A percentile compares a stretch with the other conserved stretches of the same genome.
phyloP scores from a whole-genome alignment of 169 alveolate species.

The Hepatocystis sp. region DNA sequence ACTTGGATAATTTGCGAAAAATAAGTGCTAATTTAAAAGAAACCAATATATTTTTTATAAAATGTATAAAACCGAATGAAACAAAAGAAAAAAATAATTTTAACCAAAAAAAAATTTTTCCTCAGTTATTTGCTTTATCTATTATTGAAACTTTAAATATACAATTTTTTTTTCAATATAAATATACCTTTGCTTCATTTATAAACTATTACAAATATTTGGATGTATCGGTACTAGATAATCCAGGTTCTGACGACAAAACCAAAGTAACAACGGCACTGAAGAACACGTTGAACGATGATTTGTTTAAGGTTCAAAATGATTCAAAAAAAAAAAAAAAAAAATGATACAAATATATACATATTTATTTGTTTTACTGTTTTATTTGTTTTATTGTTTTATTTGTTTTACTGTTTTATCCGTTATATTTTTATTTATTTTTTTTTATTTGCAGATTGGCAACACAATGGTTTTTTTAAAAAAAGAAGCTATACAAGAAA shows the following conservation, averaged over 20 bases:
- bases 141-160: conserved; percentile 66
- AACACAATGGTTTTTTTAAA: conserved; percentile 63
- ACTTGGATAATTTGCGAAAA: conserved; percentile 48
- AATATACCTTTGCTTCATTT: conserved; percentile 50
- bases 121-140: conserved; percentile 67
- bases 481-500: conserved; percentile 25
- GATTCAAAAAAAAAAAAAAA: neutral
- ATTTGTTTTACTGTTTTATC: neutral
- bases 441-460: conserved; percentile 30
- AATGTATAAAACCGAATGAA: conserved; percentile 76
- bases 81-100: conserved; percentile 41
- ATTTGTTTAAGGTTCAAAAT: conserved; percentile 33
- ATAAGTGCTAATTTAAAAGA: conserved; percentile 46
- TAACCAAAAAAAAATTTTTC: conserved; percentile 48
- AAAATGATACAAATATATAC: too few species aligned
- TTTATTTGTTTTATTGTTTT: neutral
- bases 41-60: conserved; percentile 61
- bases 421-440: neutral
- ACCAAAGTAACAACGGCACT: conserved; percentile 28
- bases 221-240: conserved; percentile 24
- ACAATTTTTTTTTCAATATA: conserved; percentile 55
- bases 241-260: conserved; percentile 25
- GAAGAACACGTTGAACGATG: conserved; percentile 6
- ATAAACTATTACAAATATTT: conserved; percentile 37
- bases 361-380: too few species aligned